Evolutionary conservation across 805 yeast genomes (phyloP), one percentile per base, ranked within the genome.

Genomic region (Kodamaea sagamina): DNA sequence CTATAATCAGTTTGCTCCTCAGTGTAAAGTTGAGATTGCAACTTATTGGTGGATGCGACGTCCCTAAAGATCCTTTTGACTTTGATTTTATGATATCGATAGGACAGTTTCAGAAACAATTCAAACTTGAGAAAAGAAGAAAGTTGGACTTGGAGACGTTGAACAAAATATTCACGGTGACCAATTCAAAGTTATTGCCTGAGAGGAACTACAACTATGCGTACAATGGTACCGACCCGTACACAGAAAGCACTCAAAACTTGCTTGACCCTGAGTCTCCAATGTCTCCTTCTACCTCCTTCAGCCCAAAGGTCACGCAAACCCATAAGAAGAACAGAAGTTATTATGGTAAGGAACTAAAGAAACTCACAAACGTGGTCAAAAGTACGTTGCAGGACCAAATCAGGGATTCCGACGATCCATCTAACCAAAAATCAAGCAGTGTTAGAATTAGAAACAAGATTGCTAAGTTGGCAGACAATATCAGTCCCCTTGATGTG

Each of bases 31-130:
- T 92, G 28, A 81, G 88, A 38, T 67, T 83, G 8, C 60, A 59
- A 3, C 38, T 59, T 27, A 47, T 59, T 12, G 64, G 63, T 1
- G 64, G 64, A 0, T 59, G 63, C 34, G 86, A 72, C 53, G 84
- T 72, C 46, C 93, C 81, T 12, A 86, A 88, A 55, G 98, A 93
- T 57, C 92, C 96, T 0, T 82, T 86, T 56, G 92, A 86, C 47
- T 81, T 80, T 40, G 84, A 82, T 38, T 85, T 92, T 53, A 75
- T 81, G 63, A 61, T 74, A 2, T 78, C 89, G 5, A 75, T 93
- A 18, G 79, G 80, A 2, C 83, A 79, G 46, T 92, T 90, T 59
- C 97, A 93, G 61, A 86, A 81, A 56, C 85, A 82, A 46, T 71
- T 74, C 49, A 75, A 77, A 48, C 55, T 84, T 6, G 73, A 75